Percentiles rank a stretch among this genome's conserved stretches.
Evolutionary conservation across 2,329 filamentous ascomycete genomes (phyloP).

Genomic region (Calonectria pauciramosa): DNA sequence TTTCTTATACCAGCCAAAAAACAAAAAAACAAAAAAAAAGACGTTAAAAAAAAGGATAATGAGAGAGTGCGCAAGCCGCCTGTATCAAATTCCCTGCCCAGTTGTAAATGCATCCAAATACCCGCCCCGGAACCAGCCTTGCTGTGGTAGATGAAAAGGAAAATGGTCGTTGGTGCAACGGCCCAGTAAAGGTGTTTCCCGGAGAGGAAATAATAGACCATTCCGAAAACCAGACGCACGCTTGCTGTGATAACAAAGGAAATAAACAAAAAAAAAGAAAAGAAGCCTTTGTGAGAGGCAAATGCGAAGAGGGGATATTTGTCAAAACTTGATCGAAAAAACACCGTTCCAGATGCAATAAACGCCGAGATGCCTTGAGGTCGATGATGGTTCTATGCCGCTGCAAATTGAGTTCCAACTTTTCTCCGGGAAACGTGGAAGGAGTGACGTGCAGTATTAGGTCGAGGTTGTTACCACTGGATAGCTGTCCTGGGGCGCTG

Average conservation of each 20-base stretch:
- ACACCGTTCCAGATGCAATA: conserved; percentile 60
- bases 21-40: conserved; percentile 48
- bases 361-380: conserved; percentile 57
- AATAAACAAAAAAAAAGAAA: conserved; percentile 48
- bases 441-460: conserved; percentile 51
- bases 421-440: conserved; percentile 52
- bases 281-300: conserved; percentile 30
- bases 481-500: conserved; percentile 63
- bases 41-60: conserved; percentile 45
- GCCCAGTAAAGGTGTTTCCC: conserved; percentile 52
- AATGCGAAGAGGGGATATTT: conserved; percentile 54
- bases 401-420: conserved; percentile 51
- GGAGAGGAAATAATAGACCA: conserved; percentile 51
- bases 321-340: conserved; percentile 51
- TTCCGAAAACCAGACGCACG: conserved; percentile 51
- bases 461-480: conserved; percentile 64
- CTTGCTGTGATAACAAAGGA: conserved; percentile 61
- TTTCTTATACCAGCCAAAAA: conserved; percentile 57
- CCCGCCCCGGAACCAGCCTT: conserved; percentile 68
- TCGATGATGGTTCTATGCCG: conserved; percentile 54
- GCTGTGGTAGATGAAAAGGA: conserved; percentile 56
- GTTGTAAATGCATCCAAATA: conserved; percentile 68
- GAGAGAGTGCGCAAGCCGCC: conserved; percentile 57
- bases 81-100: conserved; percentile 62
- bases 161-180: conserved; percentile 57